Evolutionary conservation across 495 filamentous ascomycete species (phyloP).

Genomic region (Aspergillus sclerotioniger): DNA sequence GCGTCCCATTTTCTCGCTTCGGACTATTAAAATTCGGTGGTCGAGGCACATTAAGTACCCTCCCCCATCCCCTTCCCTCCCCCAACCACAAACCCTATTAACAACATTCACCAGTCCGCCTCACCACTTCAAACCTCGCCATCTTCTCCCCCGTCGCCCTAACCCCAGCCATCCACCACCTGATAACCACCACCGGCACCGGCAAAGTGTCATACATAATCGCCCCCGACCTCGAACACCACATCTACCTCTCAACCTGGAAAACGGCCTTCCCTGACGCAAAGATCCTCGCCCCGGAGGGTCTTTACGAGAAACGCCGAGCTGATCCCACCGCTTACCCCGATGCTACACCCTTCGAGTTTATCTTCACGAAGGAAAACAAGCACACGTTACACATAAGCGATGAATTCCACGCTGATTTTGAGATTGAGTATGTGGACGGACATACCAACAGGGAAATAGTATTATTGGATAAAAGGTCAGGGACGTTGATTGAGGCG

Average conservation of each 20-base stretch:
- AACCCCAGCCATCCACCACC: slow-evolving; percentile 66
- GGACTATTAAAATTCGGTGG: background rate
- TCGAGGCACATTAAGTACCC: background rate
- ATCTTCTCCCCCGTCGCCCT: slow-evolving; percentile 87
- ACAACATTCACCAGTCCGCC: background rate
- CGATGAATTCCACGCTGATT: slow-evolving; percentile 76
- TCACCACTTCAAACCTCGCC: background rate
- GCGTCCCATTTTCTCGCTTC: background rate
- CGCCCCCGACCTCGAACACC: slow-evolving; percentile 84
- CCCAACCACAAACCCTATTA: background rate
- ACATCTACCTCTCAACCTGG: slow-evolving; percentile 85
- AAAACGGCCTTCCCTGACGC: slow-evolving; percentile 72
- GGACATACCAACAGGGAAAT: slow-evolving; percentile 79
- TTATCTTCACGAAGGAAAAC: slow-evolving; percentile 57
- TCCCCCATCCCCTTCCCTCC: background rate
- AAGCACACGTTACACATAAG: slow-evolving; percentile 49
- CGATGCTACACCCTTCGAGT: slow-evolving; percentile 55
- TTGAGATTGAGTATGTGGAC: slow-evolving; percentile 77
- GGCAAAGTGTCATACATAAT: slow-evolving; percentile 74
- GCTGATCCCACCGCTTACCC: slow-evolving; percentile 57
- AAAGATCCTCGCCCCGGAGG: slow-evolving; percentile 75
- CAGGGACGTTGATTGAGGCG: slow-evolving; percentile 75
- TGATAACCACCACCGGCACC: slow-evolving; percentile 57
- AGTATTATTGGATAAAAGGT: slow-evolving; percentile 76
- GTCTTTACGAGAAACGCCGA: slow-evolving; percentile 77